A percentile compares a stretch with the other conserved stretches of the same genome.
Evolutionary conservation across 2,329 filamentous ascomycete genomes (phyloP).

Genomic region (Colletotrichum sp.): DNA sequence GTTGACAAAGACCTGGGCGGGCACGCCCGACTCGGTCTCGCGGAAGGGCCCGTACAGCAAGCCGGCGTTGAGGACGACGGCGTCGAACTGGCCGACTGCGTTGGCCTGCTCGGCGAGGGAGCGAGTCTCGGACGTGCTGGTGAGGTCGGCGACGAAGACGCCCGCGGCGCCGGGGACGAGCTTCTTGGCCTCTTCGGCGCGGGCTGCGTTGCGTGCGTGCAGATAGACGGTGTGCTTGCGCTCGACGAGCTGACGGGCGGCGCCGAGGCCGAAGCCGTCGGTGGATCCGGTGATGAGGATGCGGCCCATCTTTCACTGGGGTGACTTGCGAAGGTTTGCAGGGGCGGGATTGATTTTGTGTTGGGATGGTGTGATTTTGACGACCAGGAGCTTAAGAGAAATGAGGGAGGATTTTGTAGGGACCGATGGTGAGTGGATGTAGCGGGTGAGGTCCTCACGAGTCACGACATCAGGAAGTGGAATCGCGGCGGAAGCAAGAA

Average conservation of each 20-base stretch:
- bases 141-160: conserved; percentile 24
- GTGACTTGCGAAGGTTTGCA: neutral
- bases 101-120: conserved; percentile 26
- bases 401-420: neutral
- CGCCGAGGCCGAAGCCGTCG: conserved; percentile 27
- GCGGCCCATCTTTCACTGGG: conserved; percentile 21
- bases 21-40: conserved; percentile 23
- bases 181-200: conserved; percentile 21
- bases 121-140: conserved; percentile 23
- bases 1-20: conserved; percentile 26
- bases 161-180: conserved; percentile 22
- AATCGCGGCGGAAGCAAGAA: neutral
- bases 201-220: conserved; percentile 24
- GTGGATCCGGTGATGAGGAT: conserved; percentile 29
- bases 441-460: neutral
- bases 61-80: conserved; percentile 24
- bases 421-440: neutral
- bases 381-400: neutral
- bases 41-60: conserved; percentile 22
- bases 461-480: neutral
- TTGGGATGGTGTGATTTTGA: neutral
- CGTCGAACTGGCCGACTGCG: conserved; percentile 24
- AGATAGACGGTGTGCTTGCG: conserved; percentile 26
- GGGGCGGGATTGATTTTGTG: neutral
- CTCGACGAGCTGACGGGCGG: conserved; percentile 26